phyloP scores from a whole-genome alignment of 208 protist genomes.

The Leishmania guyanensis region DNA sequence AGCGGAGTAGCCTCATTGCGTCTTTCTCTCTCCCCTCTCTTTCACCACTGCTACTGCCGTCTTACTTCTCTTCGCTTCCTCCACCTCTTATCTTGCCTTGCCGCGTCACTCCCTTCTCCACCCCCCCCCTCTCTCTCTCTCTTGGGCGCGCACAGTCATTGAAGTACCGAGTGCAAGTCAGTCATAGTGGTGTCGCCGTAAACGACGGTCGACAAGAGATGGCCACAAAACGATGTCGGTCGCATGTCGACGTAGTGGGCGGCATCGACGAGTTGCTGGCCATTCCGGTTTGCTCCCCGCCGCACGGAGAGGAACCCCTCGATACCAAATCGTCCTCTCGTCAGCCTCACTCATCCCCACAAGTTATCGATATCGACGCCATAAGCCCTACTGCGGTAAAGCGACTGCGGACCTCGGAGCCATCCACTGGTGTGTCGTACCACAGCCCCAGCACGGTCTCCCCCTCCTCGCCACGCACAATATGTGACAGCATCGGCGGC shows the following conservation, averaged over 20 bases:
- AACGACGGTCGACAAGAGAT: not conserved
- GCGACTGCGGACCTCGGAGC: slow-evolving; percentile 2
- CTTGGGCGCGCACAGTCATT: not conserved
- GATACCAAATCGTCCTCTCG: not conserved
- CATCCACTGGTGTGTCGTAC: slow-evolving; percentile 3
- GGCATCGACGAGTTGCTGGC: slow-evolving; percentile 11
- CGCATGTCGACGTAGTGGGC: not conserved
- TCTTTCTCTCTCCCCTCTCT: too few relatives aligned
- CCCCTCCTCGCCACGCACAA: not conserved
- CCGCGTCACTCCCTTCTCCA: not conserved
- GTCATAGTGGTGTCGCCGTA: not conserved
- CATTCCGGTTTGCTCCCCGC: not conserved
- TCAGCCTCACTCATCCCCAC: not conserved
- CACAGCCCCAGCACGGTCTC: not conserved
- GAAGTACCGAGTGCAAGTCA: not conserved
- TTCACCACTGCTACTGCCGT: not conserved
- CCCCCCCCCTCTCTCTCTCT: not conserved
- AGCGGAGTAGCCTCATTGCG: not conserved
- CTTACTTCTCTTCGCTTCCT: not conserved
- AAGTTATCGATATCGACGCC: not conserved
- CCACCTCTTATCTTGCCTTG: not conserved
- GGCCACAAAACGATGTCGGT: not conserved
- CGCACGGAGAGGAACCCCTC: not conserved
- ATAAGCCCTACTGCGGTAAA: not conserved
- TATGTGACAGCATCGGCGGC: slow-evolving; percentile 36